Evolutionary conservation across 179 eudicot species (phyloP), one percentile per base, ranked within the genome.

Genomic region (Beta lomatogona): DNA sequence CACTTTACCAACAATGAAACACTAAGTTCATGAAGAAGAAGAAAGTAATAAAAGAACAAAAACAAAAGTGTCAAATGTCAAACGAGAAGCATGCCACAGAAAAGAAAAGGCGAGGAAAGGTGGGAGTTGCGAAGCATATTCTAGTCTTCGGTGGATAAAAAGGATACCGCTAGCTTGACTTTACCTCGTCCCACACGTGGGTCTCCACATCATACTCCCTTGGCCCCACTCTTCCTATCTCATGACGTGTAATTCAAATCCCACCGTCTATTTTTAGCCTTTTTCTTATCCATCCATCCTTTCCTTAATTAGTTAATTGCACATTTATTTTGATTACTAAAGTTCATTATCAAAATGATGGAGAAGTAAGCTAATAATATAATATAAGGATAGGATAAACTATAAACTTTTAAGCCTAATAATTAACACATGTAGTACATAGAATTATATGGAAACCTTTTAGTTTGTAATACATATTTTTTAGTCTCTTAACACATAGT

Each of bases 101-200:
- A 22, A 72, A 25, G 28, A 25, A 25, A 61, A 53, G 45, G 44
- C 15, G 2, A 25, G 61, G 13, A 71, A 71, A 45, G 6, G 74
- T 68, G 57, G 57, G 57, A 46, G 52, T 6, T 46, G 52, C 7
- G 52, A 72, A 71, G 75, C 75, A 71, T 71, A 71, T 72, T 52
- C 61, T 53, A 6, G 59, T 48, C 18, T 5, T 53, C n/a, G 45
- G 45, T 71, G 75, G 75, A 71, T 71, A 71, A 71, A 52, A 21
- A 6, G 19, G 22, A 45, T 44, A 16, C 54, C 53, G 19, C 12
- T 54, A 52, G 10, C 61, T 52, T 72, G 13, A 72, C 75, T 50
- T 72, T 10, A 25, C 9, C 14, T 11, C n/a, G 18, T 10, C 18
- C 50, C 13, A 71, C 75, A 71, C 76, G 76, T 72, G 76, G 58